Conservation (phyloP, 2,329 filamentous ascomycete genomes). For the Sclerotinia nivalis region DNA sequence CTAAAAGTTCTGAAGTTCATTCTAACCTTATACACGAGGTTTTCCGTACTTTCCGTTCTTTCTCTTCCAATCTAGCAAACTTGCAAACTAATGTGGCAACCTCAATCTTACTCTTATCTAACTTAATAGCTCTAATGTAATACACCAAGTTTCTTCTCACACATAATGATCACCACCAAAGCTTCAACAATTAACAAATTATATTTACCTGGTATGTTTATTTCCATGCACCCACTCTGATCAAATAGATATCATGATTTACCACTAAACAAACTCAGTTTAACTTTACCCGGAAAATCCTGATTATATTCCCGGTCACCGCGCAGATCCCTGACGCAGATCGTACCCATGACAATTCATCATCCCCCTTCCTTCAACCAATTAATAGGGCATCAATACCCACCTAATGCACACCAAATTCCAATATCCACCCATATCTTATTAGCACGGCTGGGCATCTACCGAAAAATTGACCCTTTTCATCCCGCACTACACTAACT, state of each 20-base stretch:
- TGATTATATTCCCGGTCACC: background rate
- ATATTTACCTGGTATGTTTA: background rate
- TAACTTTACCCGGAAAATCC: background rate
- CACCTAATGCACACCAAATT: background rate
- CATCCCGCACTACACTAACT: background rate
- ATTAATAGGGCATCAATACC: too few species aligned
- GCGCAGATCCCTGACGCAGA: background rate
- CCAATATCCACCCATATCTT: background rate
- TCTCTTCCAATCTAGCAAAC: background rate
- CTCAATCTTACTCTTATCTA: slow-evolving; percentile 6
- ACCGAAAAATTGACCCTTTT: too few species aligned
- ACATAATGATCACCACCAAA: background rate
- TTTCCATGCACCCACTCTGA: background rate
- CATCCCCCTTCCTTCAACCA: background rate
- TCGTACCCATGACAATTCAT: background rate
- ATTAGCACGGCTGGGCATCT: background rate
- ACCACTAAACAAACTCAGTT: background rate
- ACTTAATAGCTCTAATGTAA: background rate
- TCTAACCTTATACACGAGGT: background rate
- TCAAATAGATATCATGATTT: background rate
- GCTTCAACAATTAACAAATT: background rate
- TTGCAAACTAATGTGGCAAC: background rate
- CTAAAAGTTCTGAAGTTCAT: background rate
- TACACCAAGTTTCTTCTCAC: background rate
- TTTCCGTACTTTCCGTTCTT: background rate